phyloP scores from a whole-genome alignment of 345 rosid genomes.

The Linum tenue region DNA sequence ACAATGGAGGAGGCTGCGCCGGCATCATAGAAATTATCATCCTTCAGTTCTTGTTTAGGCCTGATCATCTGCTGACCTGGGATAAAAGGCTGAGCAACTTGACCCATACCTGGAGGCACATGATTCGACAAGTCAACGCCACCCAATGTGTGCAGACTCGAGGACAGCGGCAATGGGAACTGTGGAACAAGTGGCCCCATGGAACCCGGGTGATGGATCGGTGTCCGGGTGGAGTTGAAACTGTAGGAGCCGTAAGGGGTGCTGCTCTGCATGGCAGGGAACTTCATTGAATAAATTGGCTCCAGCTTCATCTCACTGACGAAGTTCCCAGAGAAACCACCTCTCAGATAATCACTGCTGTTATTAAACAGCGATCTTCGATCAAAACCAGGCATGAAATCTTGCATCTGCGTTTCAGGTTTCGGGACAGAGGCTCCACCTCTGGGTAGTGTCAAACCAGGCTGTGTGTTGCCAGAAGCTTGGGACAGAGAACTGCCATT shows the following conservation, averaged over 20 bases:
- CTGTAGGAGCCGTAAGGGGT: conserved; percentile 30
- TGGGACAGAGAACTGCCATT: conserved; percentile 22
- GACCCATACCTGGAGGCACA: conserved; percentile 10
- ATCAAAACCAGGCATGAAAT: conserved; percentile 25
- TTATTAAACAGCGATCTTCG: conserved; percentile 29
- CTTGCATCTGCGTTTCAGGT: conserved; percentile 34
- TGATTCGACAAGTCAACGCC: conserved; percentile 18
- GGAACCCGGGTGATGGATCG: conserved; percentile 28
- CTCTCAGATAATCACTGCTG: conserved; percentile 23
- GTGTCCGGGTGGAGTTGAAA: conserved; percentile 18
- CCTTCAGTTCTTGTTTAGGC: conserved; percentile 42
- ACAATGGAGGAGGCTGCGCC: conserved; percentile 6
- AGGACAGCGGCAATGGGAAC: conserved; percentile 36
- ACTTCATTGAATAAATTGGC: conserved; percentile 38
- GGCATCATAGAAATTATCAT: conserved; percentile 29
- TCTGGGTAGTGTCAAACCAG: conserved; percentile 23
- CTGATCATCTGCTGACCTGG: conserved; percentile 25
- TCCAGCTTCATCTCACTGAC: conserved; percentile 39
- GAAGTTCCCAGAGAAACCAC: conserved; percentile 29
- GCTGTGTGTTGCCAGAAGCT: conserved; percentile 20
- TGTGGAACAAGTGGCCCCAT: conserved; percentile 28
- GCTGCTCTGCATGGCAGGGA: conserved; percentile 27
- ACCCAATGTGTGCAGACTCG: conserved; percentile 18
- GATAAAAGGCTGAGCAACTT: conserved; percentile 21
- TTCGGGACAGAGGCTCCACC: conserved; percentile 18